Conservation (phyloP, 306 rosid genomes). For the Betula pendula region DNA sequence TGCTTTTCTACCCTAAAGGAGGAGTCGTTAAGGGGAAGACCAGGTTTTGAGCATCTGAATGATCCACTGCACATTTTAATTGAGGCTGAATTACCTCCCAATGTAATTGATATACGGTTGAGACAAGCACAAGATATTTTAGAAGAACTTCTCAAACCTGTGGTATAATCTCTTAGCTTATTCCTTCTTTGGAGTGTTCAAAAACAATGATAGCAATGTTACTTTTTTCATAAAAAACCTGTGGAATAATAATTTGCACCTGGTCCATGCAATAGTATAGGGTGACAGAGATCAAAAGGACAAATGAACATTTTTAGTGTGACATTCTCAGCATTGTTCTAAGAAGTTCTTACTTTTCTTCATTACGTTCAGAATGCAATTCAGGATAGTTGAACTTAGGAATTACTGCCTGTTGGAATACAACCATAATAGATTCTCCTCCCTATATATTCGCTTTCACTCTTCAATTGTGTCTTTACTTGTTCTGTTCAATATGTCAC, state of each 20-base stretch:
- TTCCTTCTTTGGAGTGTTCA: not conserved
- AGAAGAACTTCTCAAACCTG: slow-evolving; percentile 89
- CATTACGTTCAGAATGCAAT: not conserved
- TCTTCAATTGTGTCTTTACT: slow-evolving; percentile 12
- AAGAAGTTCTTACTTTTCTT: not conserved
- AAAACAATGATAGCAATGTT: not conserved
- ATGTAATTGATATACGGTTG: slow-evolving; percentile 65
- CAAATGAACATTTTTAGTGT: slow-evolving; percentile 1
- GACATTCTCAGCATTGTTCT: slow-evolving; percentile 2
- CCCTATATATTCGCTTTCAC: not conserved
- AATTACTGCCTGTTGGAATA: not conserved
- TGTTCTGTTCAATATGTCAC: not conserved
- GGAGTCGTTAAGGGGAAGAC: slow-evolving; percentile 82
- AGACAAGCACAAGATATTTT: slow-evolving; percentile 88
- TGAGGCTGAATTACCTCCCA: slow-evolving; percentile 91
- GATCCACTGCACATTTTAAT: slow-evolving; percentile 89
- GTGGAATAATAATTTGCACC: not conserved
- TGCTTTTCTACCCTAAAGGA: slow-evolving; percentile 49
- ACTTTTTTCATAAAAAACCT: not conserved
- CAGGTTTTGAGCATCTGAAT: slow-evolving; percentile 93
- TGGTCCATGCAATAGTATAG: not conserved
- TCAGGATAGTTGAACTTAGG: not conserved
- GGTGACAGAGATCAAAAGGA: not conserved
- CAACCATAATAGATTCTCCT: not conserved
- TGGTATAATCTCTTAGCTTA: slow-evolving; percentile 50